Conservation (phyloP, 495 filamentous ascomycete species). For the Cudoniella acicularis region DNA sequence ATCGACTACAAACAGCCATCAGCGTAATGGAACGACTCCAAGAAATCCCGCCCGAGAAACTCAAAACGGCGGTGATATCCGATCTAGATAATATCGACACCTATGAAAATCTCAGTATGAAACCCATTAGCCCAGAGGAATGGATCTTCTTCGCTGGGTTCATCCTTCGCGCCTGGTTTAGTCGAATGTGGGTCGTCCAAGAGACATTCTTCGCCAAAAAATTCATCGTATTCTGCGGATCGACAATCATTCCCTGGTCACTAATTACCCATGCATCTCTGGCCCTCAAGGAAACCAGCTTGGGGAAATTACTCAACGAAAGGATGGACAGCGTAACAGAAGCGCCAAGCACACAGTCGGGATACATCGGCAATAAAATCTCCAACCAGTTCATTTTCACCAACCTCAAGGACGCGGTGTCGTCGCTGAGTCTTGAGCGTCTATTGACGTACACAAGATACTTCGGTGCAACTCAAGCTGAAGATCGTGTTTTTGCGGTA, state of each 20-base stretch:
- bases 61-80: neutral
- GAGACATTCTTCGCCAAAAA: constrained; percentile 17
- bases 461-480: constrained; percentile 14
- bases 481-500: constrained; percentile 17
- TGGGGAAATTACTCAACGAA: neutral
- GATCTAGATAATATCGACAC: neutral
- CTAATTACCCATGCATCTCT: neutral
- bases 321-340: neutral
- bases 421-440: neutral
- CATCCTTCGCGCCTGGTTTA: constrained; percentile 12
- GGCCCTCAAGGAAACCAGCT: constrained; percentile 9
- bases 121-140: neutral
- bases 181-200: constrained; percentile 19
- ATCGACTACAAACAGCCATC: neutral
- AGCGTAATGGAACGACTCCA: neutral
- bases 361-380: constrained; percentile 15
- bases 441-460: constrained; percentile 14
- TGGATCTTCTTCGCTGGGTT: constrained; percentile 15
- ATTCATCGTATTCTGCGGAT: constrained; percentile 2
- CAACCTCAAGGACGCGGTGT: neutral
- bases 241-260: neutral
- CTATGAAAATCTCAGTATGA: neutral
- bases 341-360: neutral
- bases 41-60: neutral
- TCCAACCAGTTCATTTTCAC: constrained; percentile 17